Percentiles rank a stretch among this genome's conserved stretches.
Evolutionary conservation across 208 protist species (phyloP).

Genomic region (Wallacemonas sp.): DNA sequence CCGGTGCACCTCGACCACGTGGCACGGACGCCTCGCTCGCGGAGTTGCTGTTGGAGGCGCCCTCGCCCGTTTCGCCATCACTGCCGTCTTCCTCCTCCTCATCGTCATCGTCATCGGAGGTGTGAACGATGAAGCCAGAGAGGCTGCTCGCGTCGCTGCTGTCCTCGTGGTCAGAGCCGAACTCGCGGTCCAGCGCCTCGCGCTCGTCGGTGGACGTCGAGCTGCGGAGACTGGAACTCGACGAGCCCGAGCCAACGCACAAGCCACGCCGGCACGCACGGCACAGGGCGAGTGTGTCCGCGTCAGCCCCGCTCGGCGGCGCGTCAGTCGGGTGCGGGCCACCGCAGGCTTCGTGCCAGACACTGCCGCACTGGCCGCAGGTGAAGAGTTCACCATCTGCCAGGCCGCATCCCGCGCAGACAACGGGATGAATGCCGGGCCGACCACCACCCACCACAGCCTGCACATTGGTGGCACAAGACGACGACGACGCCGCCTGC

Average conservation of each 20-base stretch:
- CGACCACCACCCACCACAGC: not conserved
- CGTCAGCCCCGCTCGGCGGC: slow-evolving; percentile 3
- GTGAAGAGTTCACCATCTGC: slow-evolving; percentile 55
- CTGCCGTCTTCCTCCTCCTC: slow-evolving; percentile 25
- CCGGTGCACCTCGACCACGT: not conserved
- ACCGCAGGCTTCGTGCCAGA: slow-evolving; percentile 78
- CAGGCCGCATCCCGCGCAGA: slow-evolving; percentile 33
- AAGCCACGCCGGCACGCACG: slow-evolving; percentile 30
- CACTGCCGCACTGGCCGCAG: slow-evolving; percentile 52
- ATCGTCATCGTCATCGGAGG: slow-evolving; percentile 50
- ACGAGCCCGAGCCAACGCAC: slow-evolving; percentile 15
- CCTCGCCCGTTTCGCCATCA: too few relatives aligned
- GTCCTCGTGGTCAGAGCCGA: slow-evolving; percentile 34
- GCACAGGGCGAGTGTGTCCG: slow-evolving; percentile 24
- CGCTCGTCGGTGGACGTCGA: slow-evolving; percentile 76
- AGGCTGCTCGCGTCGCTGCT: slow-evolving; percentile 38
- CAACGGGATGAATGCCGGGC: not conserved
- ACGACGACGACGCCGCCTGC: too few relatives aligned
- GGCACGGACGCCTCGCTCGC: too few relatives aligned
- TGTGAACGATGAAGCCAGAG: slow-evolving; percentile 61
- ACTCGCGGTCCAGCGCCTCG: slow-evolving; percentile 36
- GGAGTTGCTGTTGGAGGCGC: not conserved
- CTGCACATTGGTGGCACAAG: too few relatives aligned
- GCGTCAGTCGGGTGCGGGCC: slow-evolving; percentile 53
- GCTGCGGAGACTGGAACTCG: slow-evolving; percentile 52